phyloP scores from a whole-genome alignment of 2,329 filamentous ascomycete genomes.

The Colletotrichum ledebouriae region DNA sequence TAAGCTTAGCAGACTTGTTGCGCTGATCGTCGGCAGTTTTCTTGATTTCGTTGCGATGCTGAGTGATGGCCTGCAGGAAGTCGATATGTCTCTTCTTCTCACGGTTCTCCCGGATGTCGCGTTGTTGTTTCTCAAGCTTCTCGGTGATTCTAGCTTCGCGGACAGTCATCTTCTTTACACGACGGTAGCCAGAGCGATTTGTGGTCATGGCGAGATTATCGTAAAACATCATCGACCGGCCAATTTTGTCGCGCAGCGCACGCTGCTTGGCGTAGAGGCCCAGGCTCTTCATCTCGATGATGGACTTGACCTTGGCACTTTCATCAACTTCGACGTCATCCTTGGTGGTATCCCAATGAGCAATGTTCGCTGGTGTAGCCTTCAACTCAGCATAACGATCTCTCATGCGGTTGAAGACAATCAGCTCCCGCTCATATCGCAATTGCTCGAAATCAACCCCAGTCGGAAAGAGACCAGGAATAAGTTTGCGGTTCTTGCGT shows the following conservation, averaged over 20 bases:
- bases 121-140: slow-evolving; percentile 98
- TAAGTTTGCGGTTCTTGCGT: slow-evolving; percentile 81
- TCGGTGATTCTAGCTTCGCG: slow-evolving; percentile 97
- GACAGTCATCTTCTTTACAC: slow-evolving; percentile 97
- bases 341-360: slow-evolving; percentile 85
- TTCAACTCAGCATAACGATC: slow-evolving; percentile 88
- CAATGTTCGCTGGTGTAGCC: slow-evolving; percentile 85
- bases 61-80: slow-evolving; percentile 88
- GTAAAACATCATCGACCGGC: slow-evolving; percentile 92
- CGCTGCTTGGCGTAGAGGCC: slow-evolving; percentile 90
- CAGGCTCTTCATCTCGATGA: slow-evolving; percentile 96
- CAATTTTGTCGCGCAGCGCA: slow-evolving; percentile 86
- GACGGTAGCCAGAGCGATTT: slow-evolving; percentile 89
- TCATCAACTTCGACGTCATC: slow-evolving; percentile 79
- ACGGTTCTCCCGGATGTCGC: slow-evolving; percentile 92
- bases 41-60: slow-evolving; percentile 83
- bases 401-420: slow-evolving; percentile 90
- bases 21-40: slow-evolving; percentile 76
- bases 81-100: slow-evolving; percentile 98
- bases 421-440: slow-evolving; percentile 87
- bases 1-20: slow-evolving; percentile 85
- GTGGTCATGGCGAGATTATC: slow-evolving; percentile 98
- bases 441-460: slow-evolving; percentile 90
- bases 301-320: slow-evolving; percentile 85
- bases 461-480: slow-evolving; percentile 89